Evolutionary conservation across 176 grass and related monocot species (phyloP).

Genomic region (Urochloa ruziziensis): DNA sequence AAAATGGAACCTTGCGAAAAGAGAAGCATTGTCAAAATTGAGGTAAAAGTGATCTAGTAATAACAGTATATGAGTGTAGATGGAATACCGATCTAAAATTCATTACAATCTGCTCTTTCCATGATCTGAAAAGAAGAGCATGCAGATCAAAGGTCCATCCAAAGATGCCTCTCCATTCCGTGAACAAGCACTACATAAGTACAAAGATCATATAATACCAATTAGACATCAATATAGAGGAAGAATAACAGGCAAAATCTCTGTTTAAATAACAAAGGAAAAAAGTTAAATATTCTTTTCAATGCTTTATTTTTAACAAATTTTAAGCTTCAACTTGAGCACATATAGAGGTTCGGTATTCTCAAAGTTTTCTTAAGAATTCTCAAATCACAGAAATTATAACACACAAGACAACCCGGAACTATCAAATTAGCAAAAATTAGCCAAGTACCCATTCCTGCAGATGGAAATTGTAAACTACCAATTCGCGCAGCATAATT

Average conservation of each 20-base stretch:
- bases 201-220: slow-evolving; percentile 26
- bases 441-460: not conserved
- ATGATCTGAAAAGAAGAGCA: slow-evolving; percentile 70
- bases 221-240: slow-evolving; percentile 22
- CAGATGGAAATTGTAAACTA: not conserved
- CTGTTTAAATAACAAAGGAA: not conserved
- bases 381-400: not conserved
- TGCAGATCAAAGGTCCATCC: slow-evolving; percentile 92
- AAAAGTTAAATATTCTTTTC: not conserved
- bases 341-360: not conserved
- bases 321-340: not conserved
- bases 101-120: slow-evolving; percentile 70
- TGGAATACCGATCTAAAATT: slow-evolving; percentile 62
- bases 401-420: not conserved
- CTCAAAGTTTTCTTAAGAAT: not conserved
- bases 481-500: not conserved
- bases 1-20: slow-evolving; percentile 67
- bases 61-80: slow-evolving; percentile 22
- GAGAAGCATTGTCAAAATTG: slow-evolving; percentile 12
- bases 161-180: slow-evolving; percentile 93
- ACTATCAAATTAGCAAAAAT: not conserved
- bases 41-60: not conserved
- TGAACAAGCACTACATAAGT: slow-evolving; percentile 74
- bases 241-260: not conserved
- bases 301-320: not conserved